phyloP scores from a whole-genome alignment of 352 stramenopile species.

The Pythium chondricola region DNA sequence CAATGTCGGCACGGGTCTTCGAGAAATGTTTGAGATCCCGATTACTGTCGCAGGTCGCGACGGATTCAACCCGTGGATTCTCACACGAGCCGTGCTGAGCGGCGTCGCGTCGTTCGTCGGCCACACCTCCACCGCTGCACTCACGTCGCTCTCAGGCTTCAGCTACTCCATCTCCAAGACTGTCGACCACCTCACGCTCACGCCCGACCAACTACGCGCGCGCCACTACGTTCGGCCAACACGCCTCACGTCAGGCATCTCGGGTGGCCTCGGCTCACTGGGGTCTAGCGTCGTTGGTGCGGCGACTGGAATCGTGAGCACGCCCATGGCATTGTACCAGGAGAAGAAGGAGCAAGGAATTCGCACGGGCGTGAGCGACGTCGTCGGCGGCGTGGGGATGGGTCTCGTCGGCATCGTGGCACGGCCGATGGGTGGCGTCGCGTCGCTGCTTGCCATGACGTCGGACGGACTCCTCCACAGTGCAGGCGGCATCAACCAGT shows the following conservation, averaged over 20 bases:
- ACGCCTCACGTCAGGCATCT: conserved; percentile 53
- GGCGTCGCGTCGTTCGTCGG: conserved; percentile 69
- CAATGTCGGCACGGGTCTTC: conserved; percentile 55
- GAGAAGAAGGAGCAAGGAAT: conserved; percentile 58
- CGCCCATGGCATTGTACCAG: conserved; percentile 67
- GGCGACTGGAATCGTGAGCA: conserved; percentile 69
- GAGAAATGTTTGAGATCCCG: conserved; percentile 76
- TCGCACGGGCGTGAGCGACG: conserved; percentile 48
- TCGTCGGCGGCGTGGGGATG: conserved; percentile 69
- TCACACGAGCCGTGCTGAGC: conserved; percentile 64
- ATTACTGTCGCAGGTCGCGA: conserved; percentile 48
- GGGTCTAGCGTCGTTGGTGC: conserved; percentile 73
- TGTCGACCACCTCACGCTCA: conserved; percentile 73
- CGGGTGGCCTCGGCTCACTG: conserved; percentile 56
- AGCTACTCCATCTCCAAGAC: conserved; percentile 78
- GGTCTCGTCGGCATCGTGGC: conserved; percentile 74
- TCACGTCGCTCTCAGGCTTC: conserved; percentile 74
- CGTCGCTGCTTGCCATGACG: conserved; percentile 67
- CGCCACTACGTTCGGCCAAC: conserved; percentile 63
- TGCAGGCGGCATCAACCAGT: conserved; percentile 36
- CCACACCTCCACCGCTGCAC: conserved; percentile 56
- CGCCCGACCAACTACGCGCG: conserved; percentile 47
- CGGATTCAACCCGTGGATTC: conserved; percentile 69
- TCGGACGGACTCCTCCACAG: conserved; percentile 71
- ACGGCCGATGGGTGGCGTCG: conserved; percentile 68